Conservation (phyloP, 352 stramenopile species). For the Globisporangium nodosum region DNA sequence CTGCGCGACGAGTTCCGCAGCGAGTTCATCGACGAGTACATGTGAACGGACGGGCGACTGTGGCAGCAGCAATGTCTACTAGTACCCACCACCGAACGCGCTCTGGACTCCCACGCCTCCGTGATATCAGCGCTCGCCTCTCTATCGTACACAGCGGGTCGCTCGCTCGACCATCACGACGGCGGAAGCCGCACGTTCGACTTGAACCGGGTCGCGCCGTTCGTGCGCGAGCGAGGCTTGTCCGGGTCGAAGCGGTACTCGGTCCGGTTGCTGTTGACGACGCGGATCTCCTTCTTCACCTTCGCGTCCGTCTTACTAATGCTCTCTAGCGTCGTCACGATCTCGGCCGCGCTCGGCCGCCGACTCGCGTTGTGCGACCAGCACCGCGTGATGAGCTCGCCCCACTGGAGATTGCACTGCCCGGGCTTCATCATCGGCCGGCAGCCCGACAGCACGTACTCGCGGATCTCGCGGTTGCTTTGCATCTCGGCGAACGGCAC, state of each 20-base stretch:
- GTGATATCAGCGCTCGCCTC: conserved; percentile 1
- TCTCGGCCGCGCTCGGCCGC: conserved; percentile 72
- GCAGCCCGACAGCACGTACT: conserved; percentile 69
- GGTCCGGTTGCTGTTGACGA: conserved; percentile 76
- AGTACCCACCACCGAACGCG: background rate
- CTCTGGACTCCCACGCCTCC: background rate
- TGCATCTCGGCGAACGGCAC: conserved; percentile 63
- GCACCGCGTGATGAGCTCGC: conserved; percentile 77
- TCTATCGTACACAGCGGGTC: conserved; percentile 14
- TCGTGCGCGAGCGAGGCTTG: conserved; percentile 41
- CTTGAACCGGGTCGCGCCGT: conserved; percentile 35
- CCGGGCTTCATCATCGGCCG: conserved; percentile 73
- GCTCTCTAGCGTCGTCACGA: conserved; percentile 74
- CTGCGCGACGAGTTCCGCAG: conserved; percentile 52
- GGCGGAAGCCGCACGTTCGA: conserved; percentile 60
- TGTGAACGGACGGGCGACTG: conserved; percentile 1
- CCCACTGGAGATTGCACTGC: conserved; percentile 79
- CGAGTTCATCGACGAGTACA: conserved; percentile 5
- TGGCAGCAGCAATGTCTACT: background rate
- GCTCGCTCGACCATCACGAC: conserved; percentile 3
- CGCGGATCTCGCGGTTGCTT: conserved; percentile 67
- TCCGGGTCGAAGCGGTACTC: conserved; percentile 69
- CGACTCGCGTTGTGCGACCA: conserved; percentile 73
- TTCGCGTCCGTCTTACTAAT: conserved; percentile 70
- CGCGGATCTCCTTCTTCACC: conserved; percentile 56